phyloP scores from a whole-genome alignment of 2,329 filamentous ascomycete genomes.

The Monosporascus sp. region DNA sequence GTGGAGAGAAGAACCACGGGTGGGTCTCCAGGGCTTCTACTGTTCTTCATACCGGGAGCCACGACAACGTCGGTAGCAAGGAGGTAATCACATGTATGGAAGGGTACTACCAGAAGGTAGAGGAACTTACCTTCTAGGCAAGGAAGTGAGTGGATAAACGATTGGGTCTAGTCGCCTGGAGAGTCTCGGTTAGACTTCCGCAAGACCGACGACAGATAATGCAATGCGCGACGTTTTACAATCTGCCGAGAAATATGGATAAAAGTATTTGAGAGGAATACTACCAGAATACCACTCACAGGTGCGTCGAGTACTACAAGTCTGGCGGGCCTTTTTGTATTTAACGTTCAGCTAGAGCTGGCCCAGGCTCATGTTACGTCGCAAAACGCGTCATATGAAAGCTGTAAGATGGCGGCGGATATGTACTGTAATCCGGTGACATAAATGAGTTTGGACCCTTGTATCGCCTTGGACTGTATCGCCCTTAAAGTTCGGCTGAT shows the following conservation, averaged over 20 bases:
- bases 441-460: background rate
- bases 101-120: constrained; percentile 24
- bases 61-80: constrained; percentile 9
- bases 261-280: constrained; percentile 16
- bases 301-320: constrained; percentile 15
- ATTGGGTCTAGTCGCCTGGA: constrained; percentile 20
- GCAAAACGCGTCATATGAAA: background rate
- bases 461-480: background rate
- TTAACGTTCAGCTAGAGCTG: constrained; percentile 5
- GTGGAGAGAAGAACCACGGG: background rate
- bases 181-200: constrained; percentile 25
- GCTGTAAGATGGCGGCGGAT: background rate
- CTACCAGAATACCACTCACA: constrained; percentile 10
- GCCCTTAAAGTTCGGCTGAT: background rate
- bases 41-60: constrained; percentile 11
- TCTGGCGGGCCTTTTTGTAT: constrained; percentile 8
- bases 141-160: constrained; percentile 15
- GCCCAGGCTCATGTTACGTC: background rate
- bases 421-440: background rate
- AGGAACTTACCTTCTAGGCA: constrained; percentile 18
- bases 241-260: constrained; percentile 23
- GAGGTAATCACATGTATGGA: constrained; percentile 24
- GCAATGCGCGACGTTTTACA: constrained; percentile 11
- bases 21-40: background rate
- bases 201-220: constrained; percentile 23